Evolutionary conservation across 331 rosid species (phyloP), one percentile per base, ranked within the genome.

Genomic region (Malus hybrid): DNA sequence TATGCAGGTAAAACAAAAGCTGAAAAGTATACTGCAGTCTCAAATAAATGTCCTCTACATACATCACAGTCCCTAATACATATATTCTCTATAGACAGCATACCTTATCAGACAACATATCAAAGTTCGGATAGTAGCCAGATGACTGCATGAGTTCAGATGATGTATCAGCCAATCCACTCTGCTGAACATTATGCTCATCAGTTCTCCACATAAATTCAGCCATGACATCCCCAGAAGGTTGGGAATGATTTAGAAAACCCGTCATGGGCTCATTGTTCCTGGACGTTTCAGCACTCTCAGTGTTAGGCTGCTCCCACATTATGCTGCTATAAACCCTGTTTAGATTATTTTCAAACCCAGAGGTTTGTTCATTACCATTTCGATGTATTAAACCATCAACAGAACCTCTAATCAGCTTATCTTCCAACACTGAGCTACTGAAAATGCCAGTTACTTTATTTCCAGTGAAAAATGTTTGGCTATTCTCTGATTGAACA

Each of bases 51-150:
- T 39, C 12, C 46, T 39, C 46, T 39, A 39, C 32, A 54, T 52
- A 44, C 52, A 74, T 48, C 46, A 28, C n/a, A 65, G 46, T n/a
- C 46, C 27, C 46, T 65, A 18, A 32, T 39, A 73, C 24, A 32
- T 36, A 65, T 14, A 65, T 39, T 52, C 9, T 42, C 55, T 20
- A 20, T 5, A n/a, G 22, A 39, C 24, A 34, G 62, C 78, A 71
- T 80, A 83, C 86, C 86, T 83, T 72, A 56, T 73, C 75, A 42
- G 73, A 55, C 34, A 34, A 31, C 55, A 42, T 19, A 79, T 67
- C 75, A 44, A 71, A 62, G 73, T 79, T 73, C 3, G 67, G 65
- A 76, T 52, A 72, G 77, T 36, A 50, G 34, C 54, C 71, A 28
- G 84, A 76, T 34, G 77, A 48, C 61, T 75, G 78, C 80, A 75